Percentiles rank a stretch among this genome's conserved stretches.
These are phyloP conservation scores for Komagataella populi DNA, from an alignment of 805 yeast species.

Conservation along the genomic window DNA sequence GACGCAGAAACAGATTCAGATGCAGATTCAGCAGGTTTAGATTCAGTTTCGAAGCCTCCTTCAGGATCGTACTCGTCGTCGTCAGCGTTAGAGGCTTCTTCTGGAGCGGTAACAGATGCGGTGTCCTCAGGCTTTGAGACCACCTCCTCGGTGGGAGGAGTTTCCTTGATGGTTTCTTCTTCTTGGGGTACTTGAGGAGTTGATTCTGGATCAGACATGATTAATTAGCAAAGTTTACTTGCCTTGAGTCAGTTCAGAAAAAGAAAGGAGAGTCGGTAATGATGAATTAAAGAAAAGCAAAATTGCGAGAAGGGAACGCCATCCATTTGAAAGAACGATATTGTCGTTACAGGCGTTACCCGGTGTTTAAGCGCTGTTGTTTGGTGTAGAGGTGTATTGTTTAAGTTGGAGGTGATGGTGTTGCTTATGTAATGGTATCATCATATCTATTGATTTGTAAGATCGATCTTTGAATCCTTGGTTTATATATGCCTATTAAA, in stretches of 20 bases:
- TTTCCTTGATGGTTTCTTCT: neutral
- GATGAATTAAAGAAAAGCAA: neutral
- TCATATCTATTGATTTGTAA: too few relatives aligned
- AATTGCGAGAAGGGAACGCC: neutral
- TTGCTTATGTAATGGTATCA: neutral
- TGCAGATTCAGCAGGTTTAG: constrained; percentile 3
- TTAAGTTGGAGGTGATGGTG: neutral
- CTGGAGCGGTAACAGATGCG: constrained; percentile 1
- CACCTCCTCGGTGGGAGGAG: neutral
- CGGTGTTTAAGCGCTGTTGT: neutral
- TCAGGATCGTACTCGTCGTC: constrained; percentile 11
- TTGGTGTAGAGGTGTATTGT: neutral
- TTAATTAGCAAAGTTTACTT: neutral
- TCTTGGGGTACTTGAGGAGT: neutral
- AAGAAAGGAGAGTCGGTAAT: neutral
- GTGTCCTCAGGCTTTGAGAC: neutral
- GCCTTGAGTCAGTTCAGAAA: neutral
- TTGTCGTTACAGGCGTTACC: neutral
- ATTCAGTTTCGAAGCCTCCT: constrained; percentile 18
- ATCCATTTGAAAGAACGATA: neutral
- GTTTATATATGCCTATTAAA: constrained; percentile 11
- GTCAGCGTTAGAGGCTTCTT: constrained; percentile 7
- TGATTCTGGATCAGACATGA: neutral
- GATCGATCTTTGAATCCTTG: too few relatives aligned
- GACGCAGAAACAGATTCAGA: neutral